Evolutionary conservation across 768 basidiomycete species (phyloP).

Genomic region (Macrolepiota fuliginosa): DNA sequence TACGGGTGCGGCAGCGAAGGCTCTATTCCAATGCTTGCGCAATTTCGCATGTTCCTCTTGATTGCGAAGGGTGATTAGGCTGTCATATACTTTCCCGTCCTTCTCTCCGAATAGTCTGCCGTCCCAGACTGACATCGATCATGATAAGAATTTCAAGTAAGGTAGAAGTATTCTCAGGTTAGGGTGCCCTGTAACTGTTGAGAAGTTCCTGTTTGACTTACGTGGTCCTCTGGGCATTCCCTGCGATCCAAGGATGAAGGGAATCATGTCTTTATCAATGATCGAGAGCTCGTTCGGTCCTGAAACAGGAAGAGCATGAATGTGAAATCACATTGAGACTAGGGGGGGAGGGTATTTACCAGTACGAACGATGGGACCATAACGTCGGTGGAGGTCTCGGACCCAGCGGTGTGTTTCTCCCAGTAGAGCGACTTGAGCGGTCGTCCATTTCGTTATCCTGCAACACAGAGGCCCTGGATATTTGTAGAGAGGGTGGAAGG

Average conservation of each 20-base stretch:
- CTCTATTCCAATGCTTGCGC: constrained; percentile 42
- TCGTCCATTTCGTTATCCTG: constrained; percentile 26
- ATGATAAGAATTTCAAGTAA: neutral
- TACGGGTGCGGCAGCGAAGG: constrained; percentile 34
- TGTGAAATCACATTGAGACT: constrained; percentile 17
- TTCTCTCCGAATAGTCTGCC: constrained; percentile 31
- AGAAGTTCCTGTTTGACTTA: constrained; percentile 23
- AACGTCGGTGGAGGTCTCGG: constrained; percentile 27
- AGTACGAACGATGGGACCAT: constrained; percentile 36
- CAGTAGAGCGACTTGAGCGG: constrained; percentile 18
- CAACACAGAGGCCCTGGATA: constrained; percentile 35
- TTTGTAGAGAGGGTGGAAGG: constrained; percentile 34
- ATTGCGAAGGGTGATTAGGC: constrained; percentile 23
- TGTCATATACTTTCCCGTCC: constrained; percentile 14
- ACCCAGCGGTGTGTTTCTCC: constrained; percentile 28
- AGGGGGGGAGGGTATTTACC: constrained; percentile 23
- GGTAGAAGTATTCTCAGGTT: neutral
- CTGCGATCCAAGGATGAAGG: constrained; percentile 40
- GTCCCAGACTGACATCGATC: constrained; percentile 37
- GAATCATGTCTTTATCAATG: constrained; percentile 36
- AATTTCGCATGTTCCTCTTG: constrained; percentile 33
- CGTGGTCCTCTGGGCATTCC: constrained; percentile 55
- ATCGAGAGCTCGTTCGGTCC: constrained; percentile 56
- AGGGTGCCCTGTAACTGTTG: neutral
- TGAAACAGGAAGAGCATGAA: constrained; percentile 16